Evolutionary conservation across 495 filamentous ascomycete species (phyloP).

Genomic region (Ascodesmis nigricans): DNA sequence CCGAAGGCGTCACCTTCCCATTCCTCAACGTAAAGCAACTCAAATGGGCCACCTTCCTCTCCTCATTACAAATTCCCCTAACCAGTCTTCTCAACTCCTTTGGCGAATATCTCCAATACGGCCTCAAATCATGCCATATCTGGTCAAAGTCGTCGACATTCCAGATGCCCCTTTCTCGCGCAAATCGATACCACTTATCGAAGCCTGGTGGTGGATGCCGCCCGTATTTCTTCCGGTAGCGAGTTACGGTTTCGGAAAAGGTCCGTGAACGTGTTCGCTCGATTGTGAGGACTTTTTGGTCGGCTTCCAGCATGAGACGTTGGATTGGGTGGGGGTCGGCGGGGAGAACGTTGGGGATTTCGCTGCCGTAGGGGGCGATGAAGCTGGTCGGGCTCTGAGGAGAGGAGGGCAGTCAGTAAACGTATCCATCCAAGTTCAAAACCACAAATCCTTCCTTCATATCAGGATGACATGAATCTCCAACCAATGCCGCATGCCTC

Average conservation of each 20-base stretch:
- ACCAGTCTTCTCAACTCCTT: slow-evolving; percentile 31
- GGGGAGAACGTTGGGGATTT: background rate
- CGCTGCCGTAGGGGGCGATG: too few relatives aligned
- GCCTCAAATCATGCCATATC: slow-evolving; percentile 45
- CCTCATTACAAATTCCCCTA: slow-evolving; percentile 24
- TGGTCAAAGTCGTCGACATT: slow-evolving; percentile 53
- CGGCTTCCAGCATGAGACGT: slow-evolving; percentile 9
- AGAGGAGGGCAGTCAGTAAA: too few relatives aligned
- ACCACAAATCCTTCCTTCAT: too few relatives aligned
- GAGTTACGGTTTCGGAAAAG: slow-evolving; percentile 35
- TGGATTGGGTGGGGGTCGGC: slow-evolving; percentile 9
- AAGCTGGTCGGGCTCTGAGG: too few relatives aligned
- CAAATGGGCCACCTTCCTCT: slow-evolving; percentile 33
- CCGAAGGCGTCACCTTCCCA: slow-evolving; percentile 31
- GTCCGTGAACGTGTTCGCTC: slow-evolving; percentile 21
- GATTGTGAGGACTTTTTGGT: slow-evolving; percentile 5
- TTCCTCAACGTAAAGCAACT: slow-evolving; percentile 26
- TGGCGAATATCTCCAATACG: slow-evolving; percentile 45
- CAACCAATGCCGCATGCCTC: too few relatives aligned
- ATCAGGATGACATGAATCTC: too few relatives aligned
- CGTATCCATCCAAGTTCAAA: too few relatives aligned
- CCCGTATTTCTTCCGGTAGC: slow-evolving; percentile 40
- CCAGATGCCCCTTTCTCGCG: slow-evolving; percentile 33
- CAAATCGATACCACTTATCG: slow-evolving; percentile 45
- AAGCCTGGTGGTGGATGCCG: slow-evolving; percentile 55